Conservation (phyloP, 2,329 filamentous ascomycete genomes). For the Samsoniella hepiali region DNA sequence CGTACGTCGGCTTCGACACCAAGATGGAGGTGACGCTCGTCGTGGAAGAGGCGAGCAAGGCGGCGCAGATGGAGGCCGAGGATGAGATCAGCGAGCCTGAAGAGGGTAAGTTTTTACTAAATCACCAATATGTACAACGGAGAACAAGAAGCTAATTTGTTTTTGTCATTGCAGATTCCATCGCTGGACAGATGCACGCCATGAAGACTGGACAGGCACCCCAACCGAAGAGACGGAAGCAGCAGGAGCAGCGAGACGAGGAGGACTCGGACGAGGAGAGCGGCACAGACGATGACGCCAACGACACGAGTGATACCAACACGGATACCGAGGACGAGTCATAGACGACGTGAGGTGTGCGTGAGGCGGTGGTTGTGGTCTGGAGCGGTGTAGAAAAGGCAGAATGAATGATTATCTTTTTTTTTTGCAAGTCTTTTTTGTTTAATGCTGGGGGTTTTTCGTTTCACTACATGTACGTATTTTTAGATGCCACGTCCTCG, state of each 20-base stretch:
- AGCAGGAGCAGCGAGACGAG: conserved; percentile 19
- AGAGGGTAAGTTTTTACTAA: conserved; percentile 67
- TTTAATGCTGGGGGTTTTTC: background rate
- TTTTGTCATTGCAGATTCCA: conserved; percentile 59
- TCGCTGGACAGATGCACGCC: conserved; percentile 86
- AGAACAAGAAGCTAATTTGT: conserved; percentile 25
- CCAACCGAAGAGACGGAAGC: conserved; percentile 55
- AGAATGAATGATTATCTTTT: conserved; percentile 2
- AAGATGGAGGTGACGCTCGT: conserved; percentile 86
- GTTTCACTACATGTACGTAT: no score
- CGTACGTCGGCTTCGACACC: conserved; percentile 90
- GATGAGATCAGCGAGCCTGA: conserved; percentile 98
- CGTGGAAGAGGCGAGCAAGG: conserved; percentile 86
- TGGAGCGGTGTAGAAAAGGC: background rate
- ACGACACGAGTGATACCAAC: conserved; percentile 65
- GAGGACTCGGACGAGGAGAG: conserved; percentile 77
- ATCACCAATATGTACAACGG: background rate
- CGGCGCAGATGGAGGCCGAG: conserved; percentile 73
- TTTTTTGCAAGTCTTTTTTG: background rate
- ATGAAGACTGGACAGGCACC: conserved; percentile 68
- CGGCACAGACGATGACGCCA: conserved; percentile 67
- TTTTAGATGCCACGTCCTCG: no score
- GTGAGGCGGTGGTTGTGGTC: background rate
- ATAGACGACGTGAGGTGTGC: conserved; percentile 27
- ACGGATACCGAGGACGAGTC: conserved; percentile 64